Evolutionary conservation across 257 asterid species (phyloP).

Genomic region (Mitragyna speciosa): DNA sequence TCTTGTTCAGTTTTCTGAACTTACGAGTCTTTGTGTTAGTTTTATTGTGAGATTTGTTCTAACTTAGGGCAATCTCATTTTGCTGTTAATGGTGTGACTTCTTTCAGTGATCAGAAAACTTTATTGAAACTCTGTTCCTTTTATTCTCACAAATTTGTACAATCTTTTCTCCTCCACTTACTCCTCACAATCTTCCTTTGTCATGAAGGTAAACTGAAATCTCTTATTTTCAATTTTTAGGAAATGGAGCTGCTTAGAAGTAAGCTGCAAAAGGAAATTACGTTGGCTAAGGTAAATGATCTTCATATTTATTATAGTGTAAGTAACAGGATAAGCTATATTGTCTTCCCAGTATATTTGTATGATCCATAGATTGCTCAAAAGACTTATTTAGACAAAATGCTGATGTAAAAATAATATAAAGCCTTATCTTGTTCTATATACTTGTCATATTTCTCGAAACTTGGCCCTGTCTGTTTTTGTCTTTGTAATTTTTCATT

Average conservation of each 20-base stretch:
- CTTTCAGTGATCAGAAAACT: not conserved
- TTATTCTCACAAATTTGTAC: not conserved
- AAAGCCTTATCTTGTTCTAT: not conserved
- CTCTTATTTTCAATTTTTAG: conserved; percentile 25
- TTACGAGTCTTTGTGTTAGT: not conserved
- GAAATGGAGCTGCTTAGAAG: conserved; percentile 49
- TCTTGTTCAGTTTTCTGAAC: not conserved
- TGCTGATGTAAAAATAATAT: not conserved
- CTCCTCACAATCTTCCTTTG: not conserved
- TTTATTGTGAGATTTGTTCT: not conserved
- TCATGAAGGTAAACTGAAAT: not conserved
- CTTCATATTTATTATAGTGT: no score
- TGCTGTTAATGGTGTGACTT: not conserved
- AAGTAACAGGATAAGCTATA: not conserved
- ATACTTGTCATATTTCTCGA: not conserved
- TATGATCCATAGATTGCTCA: not conserved
- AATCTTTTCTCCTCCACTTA: not conserved
- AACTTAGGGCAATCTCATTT: not conserved
- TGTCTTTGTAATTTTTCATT: not conserved
- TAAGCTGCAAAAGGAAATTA: conserved; percentile 40
- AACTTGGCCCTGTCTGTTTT: not conserved
- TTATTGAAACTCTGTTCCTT: not conserved
- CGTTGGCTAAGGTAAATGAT: conserved; percentile 43
- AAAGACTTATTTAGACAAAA: not conserved
- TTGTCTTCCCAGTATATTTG: not conserved